phyloP scores from a whole-genome alignment of 1,284 basidiomycete species.

The Pseudozyma tsukubaensis region DNA sequence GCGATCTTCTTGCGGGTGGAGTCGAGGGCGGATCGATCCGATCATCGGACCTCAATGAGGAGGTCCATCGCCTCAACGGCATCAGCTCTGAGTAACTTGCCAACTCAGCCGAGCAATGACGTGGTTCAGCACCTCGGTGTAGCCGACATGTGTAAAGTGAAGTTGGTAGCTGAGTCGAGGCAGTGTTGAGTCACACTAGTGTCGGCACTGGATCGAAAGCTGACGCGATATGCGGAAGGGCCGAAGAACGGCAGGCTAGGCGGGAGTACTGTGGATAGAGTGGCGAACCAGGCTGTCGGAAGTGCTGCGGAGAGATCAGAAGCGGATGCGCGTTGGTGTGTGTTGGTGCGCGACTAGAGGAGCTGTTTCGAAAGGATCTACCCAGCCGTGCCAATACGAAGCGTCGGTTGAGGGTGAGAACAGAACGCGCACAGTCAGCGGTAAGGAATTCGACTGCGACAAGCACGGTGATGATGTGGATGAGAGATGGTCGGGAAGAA shows the following conservation, averaged over 20 bases:
- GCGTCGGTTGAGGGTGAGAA: too few relatives aligned
- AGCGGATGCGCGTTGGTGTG: neutral
- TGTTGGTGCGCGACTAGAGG: neutral
- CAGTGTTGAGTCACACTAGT: neutral
- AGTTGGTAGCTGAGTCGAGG: neutral
- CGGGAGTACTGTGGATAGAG: neutral
- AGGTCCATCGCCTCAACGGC: constrained; percentile 25
- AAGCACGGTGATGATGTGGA: too few relatives aligned
- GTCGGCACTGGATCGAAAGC: neutral
- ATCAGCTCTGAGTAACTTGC: constrained; percentile 11
- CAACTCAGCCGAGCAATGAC: constrained; percentile 23
- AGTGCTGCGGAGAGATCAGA: neutral
- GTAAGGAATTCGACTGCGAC: too few relatives aligned
- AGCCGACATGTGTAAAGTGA: constrained; percentile 18
- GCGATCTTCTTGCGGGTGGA: neutral
- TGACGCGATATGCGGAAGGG: neutral
- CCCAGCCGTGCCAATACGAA: too few relatives aligned
- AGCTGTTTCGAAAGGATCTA: too few relatives aligned
- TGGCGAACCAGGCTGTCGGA: neutral
- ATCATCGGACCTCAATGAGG: neutral
- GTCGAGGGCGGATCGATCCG: too few relatives aligned
- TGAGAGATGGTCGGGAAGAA: too few relatives aligned
- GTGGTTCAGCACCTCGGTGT: constrained; percentile 1
- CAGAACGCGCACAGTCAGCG: too few relatives aligned
- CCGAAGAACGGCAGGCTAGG: neutral